phyloP scores from a whole-genome alignment of 148 eudicot genomes.

The Linanthus parryae region DNA sequence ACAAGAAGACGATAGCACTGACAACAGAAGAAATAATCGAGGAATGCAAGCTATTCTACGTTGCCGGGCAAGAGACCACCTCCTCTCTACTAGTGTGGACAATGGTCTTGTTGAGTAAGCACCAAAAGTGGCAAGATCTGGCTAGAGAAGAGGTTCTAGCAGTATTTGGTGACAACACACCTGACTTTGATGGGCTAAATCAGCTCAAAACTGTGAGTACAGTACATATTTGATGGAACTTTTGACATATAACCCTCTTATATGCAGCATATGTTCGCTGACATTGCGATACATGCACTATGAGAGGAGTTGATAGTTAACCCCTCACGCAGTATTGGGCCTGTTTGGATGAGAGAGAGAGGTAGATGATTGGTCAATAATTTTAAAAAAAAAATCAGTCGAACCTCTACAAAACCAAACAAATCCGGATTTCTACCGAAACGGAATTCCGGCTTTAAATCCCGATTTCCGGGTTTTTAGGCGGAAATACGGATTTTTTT shows the following conservation, averaged over 20 bases:
- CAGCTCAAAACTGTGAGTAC: neutral
- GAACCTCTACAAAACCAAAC: too few relatives aligned
- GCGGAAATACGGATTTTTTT: too few relatives aligned
- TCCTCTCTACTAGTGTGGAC: neutral
- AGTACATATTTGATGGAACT: neutral
- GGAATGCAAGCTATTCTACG: slow-evolving; percentile 7
- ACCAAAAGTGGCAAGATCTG: slow-evolving; percentile 1
- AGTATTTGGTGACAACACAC: neutral
- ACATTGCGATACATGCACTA: neutral
- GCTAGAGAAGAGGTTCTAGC: neutral
- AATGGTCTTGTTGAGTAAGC: neutral
- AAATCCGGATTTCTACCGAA: too few relatives aligned
- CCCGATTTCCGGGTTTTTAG: too few relatives aligned
- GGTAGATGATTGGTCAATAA: too few relatives aligned
- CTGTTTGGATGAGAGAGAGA: neutral
- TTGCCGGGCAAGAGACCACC: neutral
- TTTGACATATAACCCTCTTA: neutral
- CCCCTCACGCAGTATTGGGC: neutral
- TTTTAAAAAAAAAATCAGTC: too few relatives aligned
- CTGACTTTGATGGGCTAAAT: neutral
- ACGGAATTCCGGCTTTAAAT: too few relatives aligned
- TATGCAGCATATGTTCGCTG: neutral
- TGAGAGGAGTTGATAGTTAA: neutral
- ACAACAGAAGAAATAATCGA: neutral
- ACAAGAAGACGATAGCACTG: neutral